phyloP scores from a whole-genome alignment of 2,329 filamentous ascomycete species.

The Fusarium torreyae region DNA sequence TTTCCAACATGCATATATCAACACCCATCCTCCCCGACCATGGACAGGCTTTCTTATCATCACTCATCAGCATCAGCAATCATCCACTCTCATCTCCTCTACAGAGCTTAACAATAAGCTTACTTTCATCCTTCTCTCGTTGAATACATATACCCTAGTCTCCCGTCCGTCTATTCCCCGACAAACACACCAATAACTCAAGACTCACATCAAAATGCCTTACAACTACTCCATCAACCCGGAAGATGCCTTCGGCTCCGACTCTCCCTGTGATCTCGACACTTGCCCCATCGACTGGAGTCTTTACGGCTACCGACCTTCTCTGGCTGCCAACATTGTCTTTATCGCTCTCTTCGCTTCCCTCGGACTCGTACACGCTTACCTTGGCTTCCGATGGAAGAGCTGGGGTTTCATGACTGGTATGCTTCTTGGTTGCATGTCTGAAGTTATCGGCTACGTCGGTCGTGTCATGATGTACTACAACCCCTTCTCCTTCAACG shows the following conservation, averaged over 20 bases:
- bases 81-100: conserved; percentile 6
- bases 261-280: conserved; percentile 64
- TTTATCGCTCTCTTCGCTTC: conserved; percentile 67
- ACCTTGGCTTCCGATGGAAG: conserved; percentile 63
- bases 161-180: background rate
- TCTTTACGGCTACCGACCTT: conserved; percentile 69
- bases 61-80: conserved; percentile 19
- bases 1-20: conserved; percentile 36
- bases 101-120: conserved; percentile 34
- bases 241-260: conserved; percentile 59
- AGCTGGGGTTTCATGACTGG: conserved; percentile 64
- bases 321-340: conserved; percentile 66
- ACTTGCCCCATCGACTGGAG: conserved; percentile 63
- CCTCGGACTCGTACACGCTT: conserved; percentile 58
- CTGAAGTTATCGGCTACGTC: conserved; percentile 74
- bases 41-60: conserved; percentile 18
- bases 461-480: conserved; percentile 71
- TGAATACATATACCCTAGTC: conserved; percentile 2
- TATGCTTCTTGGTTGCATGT: conserved; percentile 70
- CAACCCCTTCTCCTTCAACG: conserved; percentile 71
- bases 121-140: conserved; percentile 7
- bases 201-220: conserved; percentile 41
- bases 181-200: background rate
- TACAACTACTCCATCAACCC: conserved; percentile 40
- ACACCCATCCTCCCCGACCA: conserved; percentile 17